phyloP scores from a whole-genome alignment of 257 asterid species.

The Salvia miltiorrhiza region DNA sequence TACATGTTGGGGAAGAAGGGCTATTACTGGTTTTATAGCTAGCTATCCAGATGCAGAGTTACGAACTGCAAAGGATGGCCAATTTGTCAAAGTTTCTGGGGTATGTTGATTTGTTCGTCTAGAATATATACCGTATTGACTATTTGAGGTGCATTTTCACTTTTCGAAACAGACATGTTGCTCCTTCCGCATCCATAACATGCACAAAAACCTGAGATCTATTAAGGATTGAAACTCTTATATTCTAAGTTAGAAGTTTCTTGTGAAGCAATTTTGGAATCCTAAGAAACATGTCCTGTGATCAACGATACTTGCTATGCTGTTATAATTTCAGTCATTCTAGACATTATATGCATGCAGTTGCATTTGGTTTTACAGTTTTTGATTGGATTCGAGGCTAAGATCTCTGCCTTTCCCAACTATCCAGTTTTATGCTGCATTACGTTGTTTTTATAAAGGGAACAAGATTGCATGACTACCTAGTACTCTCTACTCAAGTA shows the following conservation, averaged over 20 bases:
- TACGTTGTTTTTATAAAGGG: not conserved
- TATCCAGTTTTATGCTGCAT: not conserved
- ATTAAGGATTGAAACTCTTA: not conserved
- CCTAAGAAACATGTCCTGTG: not conserved
- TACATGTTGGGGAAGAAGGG: conserved; percentile 60
- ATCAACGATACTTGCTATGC: not conserved
- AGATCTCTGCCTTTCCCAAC: not conserved
- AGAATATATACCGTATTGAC: not conserved
- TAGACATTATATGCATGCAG: not conserved
- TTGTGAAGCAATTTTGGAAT: not conserved
- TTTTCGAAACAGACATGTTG: not conserved
- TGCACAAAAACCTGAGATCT: not conserved
- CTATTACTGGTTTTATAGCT: conserved; percentile 53
- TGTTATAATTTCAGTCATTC: not conserved
- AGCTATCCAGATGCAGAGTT: conserved; percentile 50
- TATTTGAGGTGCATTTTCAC: conserved; percentile 5
- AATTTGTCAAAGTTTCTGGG: conserved; percentile 61
- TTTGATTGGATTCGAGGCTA: not conserved
- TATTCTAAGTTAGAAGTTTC: not conserved
- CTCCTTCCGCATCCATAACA: not conserved
- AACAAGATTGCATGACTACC: not conserved
- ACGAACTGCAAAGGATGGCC: conserved; percentile 53
- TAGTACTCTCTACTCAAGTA: not conserved
- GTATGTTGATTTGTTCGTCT: conserved; percentile 34
- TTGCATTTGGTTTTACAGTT: not conserved